These are phyloP conservation scores for Mycena epipterygia DNA, from an alignment of 768 basidiomycete genomes.

Conservation along the genomic window DNA sequence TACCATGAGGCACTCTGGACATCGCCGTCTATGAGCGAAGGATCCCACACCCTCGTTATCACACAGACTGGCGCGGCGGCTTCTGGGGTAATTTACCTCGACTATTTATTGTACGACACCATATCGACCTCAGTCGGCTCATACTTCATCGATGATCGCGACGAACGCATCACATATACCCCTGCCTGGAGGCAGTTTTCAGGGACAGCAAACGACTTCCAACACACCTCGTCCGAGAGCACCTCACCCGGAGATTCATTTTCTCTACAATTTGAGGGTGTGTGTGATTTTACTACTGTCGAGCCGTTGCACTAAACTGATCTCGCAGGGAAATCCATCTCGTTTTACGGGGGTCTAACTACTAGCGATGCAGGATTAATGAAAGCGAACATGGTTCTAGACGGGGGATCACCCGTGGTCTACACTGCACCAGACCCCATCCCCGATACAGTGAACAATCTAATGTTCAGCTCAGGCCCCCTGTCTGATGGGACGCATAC, in stretches of 20 bases:
- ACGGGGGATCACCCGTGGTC: constrained; percentile 6
- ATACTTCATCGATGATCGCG: constrained; percentile 23
- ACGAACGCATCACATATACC: constrained; percentile 3
- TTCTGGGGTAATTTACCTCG: neutral
- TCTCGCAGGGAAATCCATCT: neutral
- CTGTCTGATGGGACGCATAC: constrained; percentile 21
- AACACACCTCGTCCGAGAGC: constrained; percentile 4
- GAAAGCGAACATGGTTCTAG: constrained; percentile 13
- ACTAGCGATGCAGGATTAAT: neutral
- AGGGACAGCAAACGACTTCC: neutral
- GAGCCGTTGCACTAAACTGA: neutral
- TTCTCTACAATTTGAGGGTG: constrained; percentile 4
- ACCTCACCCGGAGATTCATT: neutral
- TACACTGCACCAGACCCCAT: neutral
- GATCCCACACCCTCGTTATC: constrained; percentile 18
- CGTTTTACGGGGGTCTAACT: constrained; percentile 4
- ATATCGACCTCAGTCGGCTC: neutral
- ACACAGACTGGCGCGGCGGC: neutral
- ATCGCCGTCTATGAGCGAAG: neutral
- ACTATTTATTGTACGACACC: constrained; percentile 12
- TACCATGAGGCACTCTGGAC: constrained; percentile 1
- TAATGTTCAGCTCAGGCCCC: constrained; percentile 12
- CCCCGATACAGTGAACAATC: neutral
- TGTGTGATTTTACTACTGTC: neutral
- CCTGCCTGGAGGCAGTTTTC: neutral